A percentile compares a stretch with the other conserved stretches of the same genome.
Evolutionary conservation across 2,329 filamentous ascomycete species (phyloP).

Genomic region (Didymella exigua): DNA sequence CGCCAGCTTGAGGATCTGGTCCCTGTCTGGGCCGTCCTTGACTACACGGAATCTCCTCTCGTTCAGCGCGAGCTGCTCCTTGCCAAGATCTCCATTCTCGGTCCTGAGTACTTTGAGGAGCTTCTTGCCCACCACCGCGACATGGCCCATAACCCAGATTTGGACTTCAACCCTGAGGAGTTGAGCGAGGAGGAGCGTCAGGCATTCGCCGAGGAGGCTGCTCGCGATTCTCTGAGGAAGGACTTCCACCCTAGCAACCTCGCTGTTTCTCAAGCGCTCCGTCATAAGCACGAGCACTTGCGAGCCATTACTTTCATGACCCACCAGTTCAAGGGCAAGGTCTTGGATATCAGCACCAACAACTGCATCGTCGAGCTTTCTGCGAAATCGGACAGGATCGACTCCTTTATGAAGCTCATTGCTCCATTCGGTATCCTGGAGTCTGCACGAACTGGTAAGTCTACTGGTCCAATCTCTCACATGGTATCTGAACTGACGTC

Average conservation of each 20-base stretch:
- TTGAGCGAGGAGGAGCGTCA: constrained; percentile 42
- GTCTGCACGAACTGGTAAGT: constrained; percentile 80
- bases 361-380: constrained; percentile 98
- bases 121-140: constrained; percentile 93
- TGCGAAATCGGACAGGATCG: constrained; percentile 90
- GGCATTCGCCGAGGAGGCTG: constrained; percentile 41
- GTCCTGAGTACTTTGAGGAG: constrained; percentile 98
- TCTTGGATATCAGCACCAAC: constrained; percentile 95
- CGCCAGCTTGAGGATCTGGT: constrained; percentile 95
- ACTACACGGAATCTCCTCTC: constrained; percentile 90
- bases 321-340: constrained; percentile 97
- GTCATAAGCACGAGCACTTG: constrained; percentile 97
- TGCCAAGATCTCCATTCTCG: constrained; percentile 94
- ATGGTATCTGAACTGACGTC: constrained; percentile 17
- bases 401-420: constrained; percentile 97
- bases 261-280: constrained; percentile 82
- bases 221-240: constrained; percentile 49
- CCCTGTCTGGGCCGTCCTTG: constrained; percentile 96
- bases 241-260: constrained; percentile 93
- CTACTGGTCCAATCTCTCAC: constrained; percentile 5
- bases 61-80: constrained; percentile 95
- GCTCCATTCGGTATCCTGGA: constrained; percentile 94
- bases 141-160: constrained; percentile 64
- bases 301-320: constrained; percentile 95
- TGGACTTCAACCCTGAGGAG: constrained; percentile 32